Evolutionary conservation across 1,139 yeast genomes (phyloP), one percentile per base, ranked within the genome.

Genomic region (Sporopachydermia cereana): DNA sequence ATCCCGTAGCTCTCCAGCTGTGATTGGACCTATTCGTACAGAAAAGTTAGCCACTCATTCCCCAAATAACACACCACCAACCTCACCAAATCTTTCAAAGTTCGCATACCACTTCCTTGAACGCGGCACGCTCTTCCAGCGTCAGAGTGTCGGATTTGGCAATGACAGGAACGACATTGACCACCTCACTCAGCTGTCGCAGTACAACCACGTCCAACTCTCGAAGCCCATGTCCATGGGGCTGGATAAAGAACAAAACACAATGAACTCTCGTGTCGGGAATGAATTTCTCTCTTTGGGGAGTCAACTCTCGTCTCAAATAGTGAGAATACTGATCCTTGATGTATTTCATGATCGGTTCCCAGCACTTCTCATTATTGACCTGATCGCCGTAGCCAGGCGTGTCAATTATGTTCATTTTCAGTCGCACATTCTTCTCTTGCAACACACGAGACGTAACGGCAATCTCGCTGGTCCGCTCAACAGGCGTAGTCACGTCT

Each of bases 361-460:
- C 97, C 97, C 97, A 91, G 59, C 89, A 91, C 64, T 84, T 83
- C 57, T 88, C 95, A 65, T 91, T 91, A 67, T 91, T 86, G 56
- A 91, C 83, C 65, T 85, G 95, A 67, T 91, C 98, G 36, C 96
- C 97, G 68, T 86, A 91, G 5, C 98, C 98, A 12, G 97, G 97
- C 5, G 97, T 91, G 61, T 91, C 98, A 60, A 91, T 84, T 48
- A 89, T 79, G 56, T 86, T 89, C 52, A 91, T 68, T 57, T 83
- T 82, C 61, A 91, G 76, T 49, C 81, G 78, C 49, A 91, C 98
- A 53, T 84, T 84, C 61, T 86, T 89, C 65, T 91, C 98, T 49
- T 78, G 64, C 53, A 89, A 68, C 16, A 43, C 31, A 57, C 85
- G 95, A 29, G 79, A 66, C 39, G 80, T 74, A 29, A 83, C 82